Percentiles rank a stretch among this genome's conserved stretches.
phyloP scores from a whole-genome alignment of 208 protist species.

The Trypanosoma congolense region DNA sequence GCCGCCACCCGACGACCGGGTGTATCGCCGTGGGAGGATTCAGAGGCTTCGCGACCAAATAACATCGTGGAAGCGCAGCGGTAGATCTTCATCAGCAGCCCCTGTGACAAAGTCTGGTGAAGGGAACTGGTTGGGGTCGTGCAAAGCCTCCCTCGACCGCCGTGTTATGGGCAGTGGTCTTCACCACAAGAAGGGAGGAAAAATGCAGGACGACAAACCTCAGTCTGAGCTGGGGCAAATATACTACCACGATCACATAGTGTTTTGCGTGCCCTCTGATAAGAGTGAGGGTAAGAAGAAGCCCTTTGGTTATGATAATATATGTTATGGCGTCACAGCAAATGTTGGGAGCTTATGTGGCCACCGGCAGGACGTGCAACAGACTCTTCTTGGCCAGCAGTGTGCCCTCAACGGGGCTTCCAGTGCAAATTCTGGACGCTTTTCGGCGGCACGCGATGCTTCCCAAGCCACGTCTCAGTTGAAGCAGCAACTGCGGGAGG shows the following conservation, averaged over 20 bases:
- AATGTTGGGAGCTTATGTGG: constrained; percentile 1
- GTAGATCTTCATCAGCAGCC: not conserved
- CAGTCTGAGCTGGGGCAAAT: not conserved
- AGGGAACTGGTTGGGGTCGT: too few species aligned
- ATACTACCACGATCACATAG: constrained; percentile 19
- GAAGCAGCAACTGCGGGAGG: not conserved
- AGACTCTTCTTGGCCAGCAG: not conserved
- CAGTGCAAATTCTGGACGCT: not conserved
- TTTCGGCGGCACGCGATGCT: not conserved
- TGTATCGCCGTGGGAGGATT: constrained; percentile 12
- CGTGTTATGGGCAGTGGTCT: too few species aligned
- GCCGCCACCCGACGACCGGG: constrained; percentile 16
- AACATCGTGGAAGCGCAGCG: constrained; percentile 4
- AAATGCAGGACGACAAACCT: not conserved
- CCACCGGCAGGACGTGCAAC: not conserved
- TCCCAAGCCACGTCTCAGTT: not conserved
- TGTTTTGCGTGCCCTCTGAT: constrained; percentile 10
- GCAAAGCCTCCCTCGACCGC: too few species aligned
- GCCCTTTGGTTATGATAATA: not conserved
- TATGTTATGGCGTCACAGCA: constrained; percentile 14
- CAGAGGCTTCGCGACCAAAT: constrained; percentile 21
- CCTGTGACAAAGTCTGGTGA: not conserved
- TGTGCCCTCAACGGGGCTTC: not conserved
- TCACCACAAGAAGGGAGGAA: too few species aligned
- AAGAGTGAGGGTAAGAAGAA: not conserved